These are phyloP conservation scores for Cyclospora cayetanensis DNA, from an alignment of 169 alveolate species.

Conservation along the genomic window DNA sequence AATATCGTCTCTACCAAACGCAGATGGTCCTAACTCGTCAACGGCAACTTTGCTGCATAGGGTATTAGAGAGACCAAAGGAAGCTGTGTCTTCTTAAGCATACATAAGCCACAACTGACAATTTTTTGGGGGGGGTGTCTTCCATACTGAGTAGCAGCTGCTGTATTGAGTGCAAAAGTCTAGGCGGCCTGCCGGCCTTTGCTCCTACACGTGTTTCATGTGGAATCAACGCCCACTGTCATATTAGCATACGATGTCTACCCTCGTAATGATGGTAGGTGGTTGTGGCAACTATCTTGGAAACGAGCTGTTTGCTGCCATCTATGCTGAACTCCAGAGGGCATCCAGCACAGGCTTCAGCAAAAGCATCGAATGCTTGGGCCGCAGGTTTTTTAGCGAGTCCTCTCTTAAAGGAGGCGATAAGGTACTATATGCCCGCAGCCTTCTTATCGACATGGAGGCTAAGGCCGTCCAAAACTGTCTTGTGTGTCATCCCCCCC, in stretches of 20 bases:
- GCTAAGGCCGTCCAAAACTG: constrained; percentile 59
- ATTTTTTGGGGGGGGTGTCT: too few species aligned
- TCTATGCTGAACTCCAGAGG: constrained; percentile 14
- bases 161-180: too few species aligned
- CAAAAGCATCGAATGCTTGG: neutral
- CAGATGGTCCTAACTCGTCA: too few species aligned
- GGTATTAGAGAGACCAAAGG: too few species aligned
- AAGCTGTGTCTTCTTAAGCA: too few species aligned
- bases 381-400: neutral
- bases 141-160: too few species aligned
- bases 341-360: neutral
- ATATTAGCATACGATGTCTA: constrained; percentile 39
- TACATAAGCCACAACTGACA: too few species aligned
- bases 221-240: too few species aligned
- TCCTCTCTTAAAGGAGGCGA: neutral
- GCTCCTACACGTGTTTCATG: too few species aligned
- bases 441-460: constrained; percentile 62
- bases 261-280: constrained; percentile 59
- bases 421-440: neutral
- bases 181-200: too few species aligned
- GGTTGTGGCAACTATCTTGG: constrained; percentile 63
- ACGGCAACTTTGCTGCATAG: too few species aligned
- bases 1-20: too few species aligned
- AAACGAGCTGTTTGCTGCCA: constrained; percentile 26
- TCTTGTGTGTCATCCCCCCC: constrained; percentile 4